Evolutionary conservation across 257 asterid genomes (phyloP), one percentile per base, ranked within the genome.

Genomic region (Leptodermis oblonga): DNA sequence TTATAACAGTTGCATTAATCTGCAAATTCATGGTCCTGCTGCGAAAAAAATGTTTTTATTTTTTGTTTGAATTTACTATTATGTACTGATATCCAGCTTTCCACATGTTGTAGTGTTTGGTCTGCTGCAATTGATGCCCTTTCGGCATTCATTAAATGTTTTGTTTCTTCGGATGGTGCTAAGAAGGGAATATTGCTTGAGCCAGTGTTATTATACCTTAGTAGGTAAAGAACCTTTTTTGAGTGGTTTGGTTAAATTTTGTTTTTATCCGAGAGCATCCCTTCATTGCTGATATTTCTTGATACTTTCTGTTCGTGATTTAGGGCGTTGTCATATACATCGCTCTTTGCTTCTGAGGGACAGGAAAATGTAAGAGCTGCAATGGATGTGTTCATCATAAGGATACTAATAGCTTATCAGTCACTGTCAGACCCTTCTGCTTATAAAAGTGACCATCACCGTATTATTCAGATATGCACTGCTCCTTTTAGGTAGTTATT

Each of bases 91-190:
- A 58, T 79, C 74, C 55, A 67, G 25, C 30, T 80, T 33, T 26
- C 69, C 53, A 62, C 48, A 67, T 62, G 75, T 64, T 88, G 93
- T 72, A 93, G 99, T 34, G 92, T 93, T 65, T 88, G 96, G 96
- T 87, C 96, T 76, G 95, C 97, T 72, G 97, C 99, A 78, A 72
- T 91, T 74, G 96, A 87, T 67, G 96, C 99, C 17, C 96, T 94
- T 55, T 82, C 93, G 4, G 83, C 92, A 73, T 94, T 86, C 51
- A 78, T 89, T 73, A 91, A 85, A 75, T 86, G 96, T 76, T 94
- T 94, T 77, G 78, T 91, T 71, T 87, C 95, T 73, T 78, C 91
- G 66, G 95, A 84, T 73, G 86, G 87, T 48, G 80, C 73, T 79
- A 86, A 82, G 86, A 80, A 83, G 76, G 82, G 91, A 81, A 85